These are phyloP conservation scores for Ascosphaera acerosa DNA, from an alignment of 2,329 filamentous ascomycete species.

Conservation along the genomic window DNA sequence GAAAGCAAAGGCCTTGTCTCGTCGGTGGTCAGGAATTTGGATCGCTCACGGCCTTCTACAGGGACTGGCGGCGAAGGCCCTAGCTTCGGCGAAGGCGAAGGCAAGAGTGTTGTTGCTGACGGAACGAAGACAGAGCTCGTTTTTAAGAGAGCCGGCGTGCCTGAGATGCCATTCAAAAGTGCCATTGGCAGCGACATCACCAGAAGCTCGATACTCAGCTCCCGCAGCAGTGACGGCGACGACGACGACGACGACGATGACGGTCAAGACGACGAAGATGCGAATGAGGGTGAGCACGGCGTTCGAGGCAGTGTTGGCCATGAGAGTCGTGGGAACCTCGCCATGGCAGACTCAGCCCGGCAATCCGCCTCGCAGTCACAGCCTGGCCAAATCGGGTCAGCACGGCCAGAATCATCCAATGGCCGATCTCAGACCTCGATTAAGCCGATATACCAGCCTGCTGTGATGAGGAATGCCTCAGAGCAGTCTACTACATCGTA, in stretches of 20 bases:
- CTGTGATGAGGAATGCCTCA: too few relatives aligned
- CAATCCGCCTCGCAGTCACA: too few relatives aligned
- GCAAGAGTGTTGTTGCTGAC: constrained; percentile 9
- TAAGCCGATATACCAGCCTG: constrained; percentile 1
- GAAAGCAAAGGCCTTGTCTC: constrained; percentile 34
- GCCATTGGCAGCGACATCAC: constrained; percentile 73
- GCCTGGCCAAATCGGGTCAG: too few relatives aligned
- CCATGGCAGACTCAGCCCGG: too few relatives aligned
- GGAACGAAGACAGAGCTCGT: constrained; percentile 26
- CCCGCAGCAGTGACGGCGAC: not conserved
- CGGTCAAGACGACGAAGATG: not conserved
- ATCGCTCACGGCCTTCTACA: too few relatives aligned
- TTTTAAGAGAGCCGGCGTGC: constrained; percentile 32
- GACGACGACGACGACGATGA: constrained; percentile 1
- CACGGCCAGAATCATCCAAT: too few relatives aligned
- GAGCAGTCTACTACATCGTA: not conserved
- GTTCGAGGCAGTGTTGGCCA: too few relatives aligned
- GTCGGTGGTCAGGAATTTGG: constrained; percentile 30
- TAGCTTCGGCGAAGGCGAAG: not conserved
- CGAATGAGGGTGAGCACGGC: not conserved
- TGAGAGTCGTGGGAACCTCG: too few relatives aligned
- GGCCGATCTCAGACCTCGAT: not conserved
- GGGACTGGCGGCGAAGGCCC: not conserved
- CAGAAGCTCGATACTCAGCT: constrained; percentile 46
- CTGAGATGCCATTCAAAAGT: constrained; percentile 73